A percentile compares a stretch with the other conserved stretches of the same genome.
Conservation (phyloP, 164 flowering plant genomes). For the Magnolia changhungtana region DNA sequence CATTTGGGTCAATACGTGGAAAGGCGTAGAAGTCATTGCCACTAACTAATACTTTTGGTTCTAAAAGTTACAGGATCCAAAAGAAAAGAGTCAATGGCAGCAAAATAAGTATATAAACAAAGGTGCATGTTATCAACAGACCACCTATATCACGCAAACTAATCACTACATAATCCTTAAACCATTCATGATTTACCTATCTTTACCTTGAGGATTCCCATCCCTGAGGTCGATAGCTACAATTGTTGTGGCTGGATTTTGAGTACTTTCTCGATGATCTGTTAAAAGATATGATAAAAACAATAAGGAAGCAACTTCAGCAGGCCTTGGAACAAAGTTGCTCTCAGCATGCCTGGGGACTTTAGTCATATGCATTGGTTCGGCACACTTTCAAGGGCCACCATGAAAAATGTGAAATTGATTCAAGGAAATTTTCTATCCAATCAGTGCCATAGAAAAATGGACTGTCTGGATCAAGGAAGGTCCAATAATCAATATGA, state of each 20-base stretch:
- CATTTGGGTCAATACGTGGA: slow-evolving; percentile 74
- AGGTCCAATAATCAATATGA: too few relatives aligned
- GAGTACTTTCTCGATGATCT: slow-evolving; percentile 71
- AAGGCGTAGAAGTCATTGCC: slow-evolving; percentile 97
- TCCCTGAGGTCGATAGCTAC: slow-evolving; percentile 44
- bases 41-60: slow-evolving; percentile 67
- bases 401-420: too few relatives aligned
- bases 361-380: too few relatives aligned
- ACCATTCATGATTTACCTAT: background rate
- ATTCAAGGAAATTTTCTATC: too few relatives aligned
- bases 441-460: too few relatives aligned
- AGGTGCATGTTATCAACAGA: too few relatives aligned
- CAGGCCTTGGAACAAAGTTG: too few relatives aligned
- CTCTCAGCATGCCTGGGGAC: too few relatives aligned
- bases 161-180: background rate
- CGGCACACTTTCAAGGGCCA: too few relatives aligned
- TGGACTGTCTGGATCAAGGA: too few relatives aligned
- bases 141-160: too few relatives aligned
- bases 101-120: background rate
- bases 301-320: too few relatives aligned
- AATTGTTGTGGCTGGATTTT: slow-evolving; percentile 63
- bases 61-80: slow-evolving; percentile 34
- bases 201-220: slow-evolving; percentile 53
- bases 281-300: background rate
- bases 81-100: background rate